These are phyloP conservation scores for Ochromonas danica DNA, from an alignment of 108 stramenopile species.

Conservation along the genomic window DNA sequence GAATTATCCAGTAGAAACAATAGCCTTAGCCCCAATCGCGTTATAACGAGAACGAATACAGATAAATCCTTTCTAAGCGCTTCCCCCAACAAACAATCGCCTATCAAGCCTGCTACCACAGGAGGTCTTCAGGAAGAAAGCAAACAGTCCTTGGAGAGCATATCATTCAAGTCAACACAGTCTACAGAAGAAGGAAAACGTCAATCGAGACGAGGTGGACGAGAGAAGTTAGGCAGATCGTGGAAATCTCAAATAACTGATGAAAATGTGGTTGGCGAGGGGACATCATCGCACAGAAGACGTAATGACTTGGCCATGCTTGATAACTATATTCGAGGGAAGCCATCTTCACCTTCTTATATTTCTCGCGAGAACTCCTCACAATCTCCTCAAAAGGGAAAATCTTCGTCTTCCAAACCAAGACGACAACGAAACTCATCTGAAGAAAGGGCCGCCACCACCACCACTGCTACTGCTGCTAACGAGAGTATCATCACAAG, in stretches of 20 bases:
- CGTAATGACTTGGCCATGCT: neutral
- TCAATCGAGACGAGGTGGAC: too few species aligned
- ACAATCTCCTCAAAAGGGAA: neutral
- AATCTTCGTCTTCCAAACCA: neutral
- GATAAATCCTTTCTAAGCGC: too few species aligned
- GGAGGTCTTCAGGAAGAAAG: neutral
- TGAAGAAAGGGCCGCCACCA: neutral
- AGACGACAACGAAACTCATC: neutral
- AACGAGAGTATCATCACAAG: neutral
- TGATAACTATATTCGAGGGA: neutral
- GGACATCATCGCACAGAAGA: too few species aligned
- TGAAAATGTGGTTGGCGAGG: too few species aligned
- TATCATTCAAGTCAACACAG: neutral
- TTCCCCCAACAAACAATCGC: neutral
- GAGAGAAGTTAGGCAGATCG: neutral
- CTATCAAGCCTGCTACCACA: neutral
- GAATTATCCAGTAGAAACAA: neutral
- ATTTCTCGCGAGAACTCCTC: neutral
- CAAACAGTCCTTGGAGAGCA: neutral
- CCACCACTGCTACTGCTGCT: neutral
- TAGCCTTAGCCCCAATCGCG: too few species aligned
- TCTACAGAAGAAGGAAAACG: neutral
- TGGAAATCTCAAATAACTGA: neutral
- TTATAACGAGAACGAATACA: too few species aligned
- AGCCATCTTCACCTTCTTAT: neutral